phyloP scores from a whole-genome alignment of 495 filamentous ascomycete species.

The Neurospora hispaniola region DNA sequence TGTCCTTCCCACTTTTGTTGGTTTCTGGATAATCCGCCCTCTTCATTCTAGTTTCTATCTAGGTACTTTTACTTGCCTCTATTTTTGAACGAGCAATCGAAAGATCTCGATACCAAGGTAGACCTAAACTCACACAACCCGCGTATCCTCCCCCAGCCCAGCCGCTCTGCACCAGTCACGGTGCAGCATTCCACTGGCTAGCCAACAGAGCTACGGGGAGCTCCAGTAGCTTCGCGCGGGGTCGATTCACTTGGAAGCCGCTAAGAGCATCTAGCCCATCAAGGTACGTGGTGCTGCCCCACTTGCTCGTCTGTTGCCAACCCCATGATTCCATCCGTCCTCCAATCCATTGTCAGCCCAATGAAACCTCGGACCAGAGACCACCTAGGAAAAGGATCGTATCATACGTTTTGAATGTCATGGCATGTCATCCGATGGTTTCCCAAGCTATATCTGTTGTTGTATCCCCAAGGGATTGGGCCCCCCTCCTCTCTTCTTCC shows the following conservation, averaged over 20 bases:
- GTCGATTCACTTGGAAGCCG: background rate
- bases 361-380: background rate
- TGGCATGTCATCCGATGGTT: background rate
- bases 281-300: background rate
- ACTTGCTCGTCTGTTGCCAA: background rate
- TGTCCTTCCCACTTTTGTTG: background rate
- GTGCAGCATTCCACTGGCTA: background rate
- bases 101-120: background rate
- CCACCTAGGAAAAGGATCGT: background rate
- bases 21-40: background rate
- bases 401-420: background rate
- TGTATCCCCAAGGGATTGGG: background rate
- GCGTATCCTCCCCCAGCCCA: background rate
- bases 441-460: background rate
- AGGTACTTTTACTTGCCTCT: background rate
- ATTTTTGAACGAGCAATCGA: background rate
- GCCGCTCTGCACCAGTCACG: background rate
- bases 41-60: too few relatives aligned
- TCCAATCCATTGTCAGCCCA: background rate
- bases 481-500: background rate
- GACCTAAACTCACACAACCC: background rate
- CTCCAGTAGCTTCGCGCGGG: background rate
- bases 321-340: background rate
- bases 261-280: background rate
- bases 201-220: background rate